Evolutionary conservation across 2,329 filamentous ascomycete species (phyloP), one percentile per base, ranked within the genome.

Genomic region (Sporothrix curviconia): DNA sequence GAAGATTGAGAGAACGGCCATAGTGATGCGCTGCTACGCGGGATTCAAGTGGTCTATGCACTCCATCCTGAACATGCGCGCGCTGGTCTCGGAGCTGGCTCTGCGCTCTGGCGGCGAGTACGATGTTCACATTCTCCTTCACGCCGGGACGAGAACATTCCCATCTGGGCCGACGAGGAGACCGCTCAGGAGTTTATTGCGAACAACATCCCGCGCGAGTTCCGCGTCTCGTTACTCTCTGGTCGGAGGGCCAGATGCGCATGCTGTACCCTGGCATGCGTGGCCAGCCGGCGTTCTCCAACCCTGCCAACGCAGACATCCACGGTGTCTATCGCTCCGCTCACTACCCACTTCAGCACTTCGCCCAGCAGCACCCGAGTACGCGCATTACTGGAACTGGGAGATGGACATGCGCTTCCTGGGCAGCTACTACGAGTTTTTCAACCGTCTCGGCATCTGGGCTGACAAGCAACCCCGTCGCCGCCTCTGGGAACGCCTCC

Each of bases 191-290:
- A 80, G 15, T 81, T 92, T 65, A 75, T 95, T 67, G 79, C 83
- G 67, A 74, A 82, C 50, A 80, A 81, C 58, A 81, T 92, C 1
- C 88, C 89, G 0, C 68, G 75, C 22, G 88, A 92, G 68, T 95
- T 95, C 71, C 87, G 86, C 67, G 83, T 60, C 82, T 95, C 69
- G 88, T 86, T 44, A 90, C 87, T 0, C 75, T 95, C 6, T 95
- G 90, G 90, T 91, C 89, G 2, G 89, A 94, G 69, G 79, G 83
- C 54, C 89, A 92, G 70, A 92, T 95, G 88, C 78, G 80, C 57
- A 78, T 92, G 57, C 84, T 90, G 69, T 95, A 95, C 66, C 70
- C 80, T 60, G 82, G 82, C 2, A 80, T 83, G 40, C 86, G 91
- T n/a, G 85, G 87, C 64, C 82, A 85, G 44, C 81, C 85, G 1